phyloP scores from a whole-genome alignment of 176 grass and related monocot genomes.

The Avena insularis region DNA sequence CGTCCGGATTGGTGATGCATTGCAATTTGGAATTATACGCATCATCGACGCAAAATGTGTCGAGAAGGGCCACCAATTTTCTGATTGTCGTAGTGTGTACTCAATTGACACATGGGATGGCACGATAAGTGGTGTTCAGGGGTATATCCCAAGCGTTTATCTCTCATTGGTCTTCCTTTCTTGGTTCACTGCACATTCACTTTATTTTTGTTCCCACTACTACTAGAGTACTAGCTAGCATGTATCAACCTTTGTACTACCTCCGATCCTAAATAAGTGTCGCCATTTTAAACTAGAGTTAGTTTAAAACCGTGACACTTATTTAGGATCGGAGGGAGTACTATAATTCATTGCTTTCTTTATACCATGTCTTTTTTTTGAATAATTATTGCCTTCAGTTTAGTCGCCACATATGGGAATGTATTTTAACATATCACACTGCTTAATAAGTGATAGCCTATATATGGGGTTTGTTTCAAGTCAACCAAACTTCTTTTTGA shows the following conservation, averaged over 20 bases:
- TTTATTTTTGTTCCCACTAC: background rate
- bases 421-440: slow-evolving; percentile 7
- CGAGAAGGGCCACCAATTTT: background rate
- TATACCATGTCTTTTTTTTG: background rate
- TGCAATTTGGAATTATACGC: background rate
- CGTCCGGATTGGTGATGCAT: background rate
- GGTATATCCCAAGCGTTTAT: slow-evolving; percentile 15
- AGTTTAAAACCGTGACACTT: too few relatives aligned
- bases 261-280: too few relatives aligned
- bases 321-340: too few relatives aligned
- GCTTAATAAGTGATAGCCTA: slow-evolving; percentile 40
- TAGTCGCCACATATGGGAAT: background rate
- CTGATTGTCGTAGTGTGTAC: background rate
- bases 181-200: background rate
- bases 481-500: background rate
- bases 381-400: background rate
- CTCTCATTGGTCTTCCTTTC: background rate
- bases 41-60: background rate
- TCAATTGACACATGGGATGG: background rate
- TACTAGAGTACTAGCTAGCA: background rate
- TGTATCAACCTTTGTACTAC: background rate
- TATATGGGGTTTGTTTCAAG: slow-evolving; percentile 29
- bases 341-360: background rate
- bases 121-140: background rate
- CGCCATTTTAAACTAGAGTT: too few relatives aligned